Evolutionary conservation across 2,329 filamentous ascomycete genomes (phyloP), one percentile per base, ranked within the genome.

Genomic region (Sphaerostilbella broomeana): DNA sequence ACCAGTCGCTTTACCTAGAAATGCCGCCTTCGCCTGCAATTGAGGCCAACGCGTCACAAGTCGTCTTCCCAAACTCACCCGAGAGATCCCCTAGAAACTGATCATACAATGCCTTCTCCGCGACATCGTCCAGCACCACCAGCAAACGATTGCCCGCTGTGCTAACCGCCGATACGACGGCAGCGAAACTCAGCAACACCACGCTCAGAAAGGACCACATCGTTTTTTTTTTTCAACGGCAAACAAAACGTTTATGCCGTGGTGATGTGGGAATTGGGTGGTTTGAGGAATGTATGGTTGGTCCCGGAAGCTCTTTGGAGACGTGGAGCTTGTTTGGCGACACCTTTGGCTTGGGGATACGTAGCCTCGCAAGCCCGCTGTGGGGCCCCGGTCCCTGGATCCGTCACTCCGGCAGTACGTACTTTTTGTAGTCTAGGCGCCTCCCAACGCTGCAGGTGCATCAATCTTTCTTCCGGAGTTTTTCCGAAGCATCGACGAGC

Each of bases 41-140:
- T n/a, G n/a, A n/a, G n/a, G n/a, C n/a, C n/a, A n/a, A n/a, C n/a
- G n/a, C n/a, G n/a, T n/a, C n/a, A n/a, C 16, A 34, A 39, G 47
- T 62, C 45, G 53, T 50, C 36, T 19, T n/a, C 13, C 16, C 12
- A 17, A 28, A 34, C 72, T 58, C 69, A 85, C 85, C 72, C 58
- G 77, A 71, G 44, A 92, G 62, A 58, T 88, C 84, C 40, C 72
- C 75, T 48, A 88, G 70, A 61, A 97, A 90, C 55, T 81, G 83
- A 43, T 84, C 85, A 65, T 95, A 98, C 51, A 76, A 75, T 52
- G 75, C 76, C 72, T 89, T 87, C 58, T 95, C 86, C 28, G 77
- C 73, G 47, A 79, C 72, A 53, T 94, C 84, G 55, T 97, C 90
- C 38, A 95, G 65, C 43, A 98, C 75, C 45, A 94, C 88, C 56